Evolutionary conservation across 1,139 yeast species (phyloP), one percentile per base, ranked within the genome.

Genomic region (Geotrichum australiense): DNA sequence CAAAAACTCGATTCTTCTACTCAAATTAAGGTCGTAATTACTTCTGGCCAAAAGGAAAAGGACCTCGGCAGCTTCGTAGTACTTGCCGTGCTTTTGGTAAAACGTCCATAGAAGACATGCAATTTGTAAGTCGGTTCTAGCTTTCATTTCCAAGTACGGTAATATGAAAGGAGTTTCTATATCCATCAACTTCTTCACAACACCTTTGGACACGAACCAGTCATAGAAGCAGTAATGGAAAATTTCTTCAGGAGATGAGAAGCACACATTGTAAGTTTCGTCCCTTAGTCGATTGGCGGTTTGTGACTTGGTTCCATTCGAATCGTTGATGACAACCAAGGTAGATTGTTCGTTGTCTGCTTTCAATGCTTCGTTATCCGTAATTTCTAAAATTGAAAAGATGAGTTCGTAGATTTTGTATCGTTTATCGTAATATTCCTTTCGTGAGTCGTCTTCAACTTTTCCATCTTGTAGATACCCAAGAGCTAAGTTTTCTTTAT

Each of bases 151-250:
- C 57, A 93, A 71, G 55, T 84, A 93, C 26, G 81, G 77, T 45
- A 85, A 68, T 34, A 91, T 77, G 55, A 70, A 89, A 8, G 91
- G 86, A 0, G 97, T 85, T 43, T 82, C 81, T 47, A 89, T 72
- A 39, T 81, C 85, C 50, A 91, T 68, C 35, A 93, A 67, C 46
- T 87, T 74, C 44, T 82, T 93, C 48, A 84, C 80, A 26, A 78
- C 73, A 2, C 86, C 89, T 57, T 84, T 84, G 35, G 72, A 66
- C 31, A 87, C 79, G 54, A 86, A 80, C 97, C 98, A 93, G 57
- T 85, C 94, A 60, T 93, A 93, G 51, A 91, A 76, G 51, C 84
- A 83, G 61, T 80, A 86, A 51, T 93, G 98, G 70, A 93, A 93
- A 12, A 77, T 61, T 55, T 80, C 85, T 56, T 91, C 97, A 37